Percentiles rank a stretch among this genome's conserved stretches.
Conservation (phyloP, 2,329 filamentous ascomycete species). For the Talaromyces rugulosus region DNA sequence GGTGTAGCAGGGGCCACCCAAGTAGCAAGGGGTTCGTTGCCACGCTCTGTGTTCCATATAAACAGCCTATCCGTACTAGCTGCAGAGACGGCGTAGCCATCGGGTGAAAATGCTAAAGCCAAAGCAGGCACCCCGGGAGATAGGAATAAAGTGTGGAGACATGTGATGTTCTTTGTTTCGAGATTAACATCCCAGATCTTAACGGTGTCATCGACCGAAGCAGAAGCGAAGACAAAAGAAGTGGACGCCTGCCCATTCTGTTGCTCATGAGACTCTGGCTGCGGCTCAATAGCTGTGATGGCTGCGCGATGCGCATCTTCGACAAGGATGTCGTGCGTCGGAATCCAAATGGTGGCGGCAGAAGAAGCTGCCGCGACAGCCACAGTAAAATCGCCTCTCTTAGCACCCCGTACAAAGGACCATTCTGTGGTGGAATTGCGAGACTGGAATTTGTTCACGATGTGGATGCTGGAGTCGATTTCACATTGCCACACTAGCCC, state of each 20-base stretch:
- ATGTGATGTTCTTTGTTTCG: slow-evolving; percentile 31
- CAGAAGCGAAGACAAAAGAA: slow-evolving; percentile 39
- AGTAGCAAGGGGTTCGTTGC: slow-evolving; percentile 39
- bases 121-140: slow-evolving; percentile 35
- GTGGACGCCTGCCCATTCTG: slow-evolving; percentile 21
- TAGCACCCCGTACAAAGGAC: slow-evolving; percentile 38
- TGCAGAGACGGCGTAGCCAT: slow-evolving; percentile 44
- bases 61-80: slow-evolving; percentile 40
- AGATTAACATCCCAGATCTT: slow-evolving; percentile 43
- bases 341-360: slow-evolving; percentile 40
- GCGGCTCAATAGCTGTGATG: slow-evolving; percentile 42
- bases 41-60: slow-evolving; percentile 46
- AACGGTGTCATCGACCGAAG: slow-evolving; percentile 42
- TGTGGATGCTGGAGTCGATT: slow-evolving; percentile 33
- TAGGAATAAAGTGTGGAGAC: slow-evolving; percentile 34
- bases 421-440: slow-evolving; percentile 30
- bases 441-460: slow-evolving; percentile 32
- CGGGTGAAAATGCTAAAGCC: slow-evolving; percentile 42
- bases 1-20: slow-evolving; percentile 31
- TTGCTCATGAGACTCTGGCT: slow-evolving; percentile 27
- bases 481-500: slow-evolving; percentile 37
- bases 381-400: slow-evolving; percentile 25
- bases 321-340: slow-evolving; percentile 39
- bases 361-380: slow-evolving; percentile 37
- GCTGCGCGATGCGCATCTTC: slow-evolving; percentile 37